Percentiles rank a stretch among this genome's conserved stretches.
phyloP scores from a whole-genome alignment of 2,329 filamentous ascomycete species.

The Xylariomycetidae sp. region DNA sequence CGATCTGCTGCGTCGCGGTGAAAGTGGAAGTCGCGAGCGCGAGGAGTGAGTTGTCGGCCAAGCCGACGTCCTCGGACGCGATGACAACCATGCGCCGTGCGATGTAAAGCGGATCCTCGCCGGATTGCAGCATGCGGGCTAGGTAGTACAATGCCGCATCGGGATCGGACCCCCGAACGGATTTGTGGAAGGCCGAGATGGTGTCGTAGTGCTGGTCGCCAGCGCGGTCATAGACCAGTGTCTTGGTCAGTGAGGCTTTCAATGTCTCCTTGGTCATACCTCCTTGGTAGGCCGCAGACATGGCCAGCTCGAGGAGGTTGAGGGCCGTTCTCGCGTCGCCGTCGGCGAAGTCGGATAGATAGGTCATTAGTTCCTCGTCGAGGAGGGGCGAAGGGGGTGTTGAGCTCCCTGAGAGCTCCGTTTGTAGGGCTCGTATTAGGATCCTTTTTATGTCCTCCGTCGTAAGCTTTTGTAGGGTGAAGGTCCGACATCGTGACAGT shows the following conservation, averaged over 20 bases:
- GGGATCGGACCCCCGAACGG: constrained; percentile 78
- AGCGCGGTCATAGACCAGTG: constrained; percentile 87
- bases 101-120: constrained; percentile 89
- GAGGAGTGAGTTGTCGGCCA: constrained; percentile 82
- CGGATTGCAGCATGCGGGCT: constrained; percentile 89
- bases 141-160: constrained; percentile 93
- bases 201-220: constrained; percentile 98
- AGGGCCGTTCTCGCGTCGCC: constrained; percentile 91
- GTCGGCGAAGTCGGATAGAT: constrained; percentile 82
- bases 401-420: constrained; percentile 43
- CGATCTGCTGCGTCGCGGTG: constrained; percentile 85
- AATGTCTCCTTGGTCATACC: constrained; percentile 70
- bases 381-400: constrained; percentile 52
- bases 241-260: constrained; percentile 81
- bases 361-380: constrained; percentile 71
- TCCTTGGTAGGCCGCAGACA: constrained; percentile 65
- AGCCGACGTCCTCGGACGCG: constrained; percentile 86
- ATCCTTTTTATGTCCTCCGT: constrained; percentile 70
- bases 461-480: constrained; percentile 73
- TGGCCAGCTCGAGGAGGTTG: constrained; percentile 84
- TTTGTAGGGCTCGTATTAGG: constrained; percentile 65
- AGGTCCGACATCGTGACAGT: constrained; percentile 84
- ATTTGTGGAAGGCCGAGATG: constrained; percentile 96
- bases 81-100: constrained; percentile 92
- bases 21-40: constrained; percentile 82